Evolutionary conservation across 169 alveolate species (phyloP).

Genomic region (Cryptosporidium sp.): DNA sequence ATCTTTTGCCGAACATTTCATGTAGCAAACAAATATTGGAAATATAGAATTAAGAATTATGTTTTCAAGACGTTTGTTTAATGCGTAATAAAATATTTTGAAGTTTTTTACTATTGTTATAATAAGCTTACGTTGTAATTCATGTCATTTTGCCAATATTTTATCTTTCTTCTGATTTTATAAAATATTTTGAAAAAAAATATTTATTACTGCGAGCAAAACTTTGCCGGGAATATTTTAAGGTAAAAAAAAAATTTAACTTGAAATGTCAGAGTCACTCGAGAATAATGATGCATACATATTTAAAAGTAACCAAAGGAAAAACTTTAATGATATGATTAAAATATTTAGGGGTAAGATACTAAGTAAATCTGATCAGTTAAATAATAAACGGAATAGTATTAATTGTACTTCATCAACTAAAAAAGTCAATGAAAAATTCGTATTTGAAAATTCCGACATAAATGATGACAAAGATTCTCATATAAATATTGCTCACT

Average conservation of each 20-base stretch:
- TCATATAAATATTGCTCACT: not conserved
- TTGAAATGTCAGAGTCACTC: slow-evolving; percentile 24
- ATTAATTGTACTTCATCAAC: not conserved
- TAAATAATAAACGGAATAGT: not conserved
- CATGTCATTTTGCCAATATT: not conserved
- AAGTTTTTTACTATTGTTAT: no score
- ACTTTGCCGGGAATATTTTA: slow-evolving; percentile 6
- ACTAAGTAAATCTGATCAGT: not conserved
- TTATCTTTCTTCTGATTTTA: not conserved
- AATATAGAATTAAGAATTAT: not conserved
- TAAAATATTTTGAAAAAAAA: not conserved
- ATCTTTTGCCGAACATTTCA: no score
- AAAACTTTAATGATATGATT: not conserved
- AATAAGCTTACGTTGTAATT: not conserved
- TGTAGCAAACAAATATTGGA: not conserved
- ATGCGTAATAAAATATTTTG: not conserved
- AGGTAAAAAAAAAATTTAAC: not conserved
- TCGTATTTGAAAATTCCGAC: not conserved
- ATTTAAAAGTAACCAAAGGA: slow-evolving; percentile 5
- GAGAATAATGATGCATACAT: slow-evolving; percentile 8
- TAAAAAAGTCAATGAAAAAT: not conserved
- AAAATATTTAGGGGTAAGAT: slow-evolving; percentile 2
- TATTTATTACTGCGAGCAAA: not conserved
- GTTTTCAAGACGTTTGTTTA: no score
- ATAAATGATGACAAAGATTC: not conserved